phyloP scores from a whole-genome alignment of 192 early-diverging fungal genomes.

The Coemansia sp. region DNA sequence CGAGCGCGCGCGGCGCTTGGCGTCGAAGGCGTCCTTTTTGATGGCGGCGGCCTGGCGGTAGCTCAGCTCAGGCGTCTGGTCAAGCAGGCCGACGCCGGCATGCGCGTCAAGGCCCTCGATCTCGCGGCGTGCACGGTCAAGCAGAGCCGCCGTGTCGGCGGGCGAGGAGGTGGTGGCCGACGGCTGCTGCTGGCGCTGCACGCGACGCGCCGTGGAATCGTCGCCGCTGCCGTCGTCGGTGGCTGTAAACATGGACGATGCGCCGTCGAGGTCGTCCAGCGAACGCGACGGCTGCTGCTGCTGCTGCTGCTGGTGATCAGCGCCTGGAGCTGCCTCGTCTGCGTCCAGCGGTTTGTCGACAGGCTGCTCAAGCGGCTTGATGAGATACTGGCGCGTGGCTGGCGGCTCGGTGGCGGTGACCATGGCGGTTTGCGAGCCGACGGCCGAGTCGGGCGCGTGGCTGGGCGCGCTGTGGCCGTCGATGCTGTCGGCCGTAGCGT shows the following conservation, averaged over 20 bases:
- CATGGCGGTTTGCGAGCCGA: constrained; percentile 6
- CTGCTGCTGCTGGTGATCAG: not conserved
- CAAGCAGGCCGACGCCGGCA: constrained; percentile 45
- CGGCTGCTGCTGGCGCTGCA: not conserved
- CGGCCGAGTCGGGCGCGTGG: not conserved
- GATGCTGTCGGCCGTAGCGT: constrained; percentile 25
- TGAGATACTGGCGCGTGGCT: constrained; percentile 26
- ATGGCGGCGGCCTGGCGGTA: constrained; percentile 32
- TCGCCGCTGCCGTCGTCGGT: constrained; percentile 17
- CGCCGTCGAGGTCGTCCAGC: constrained; percentile 22
- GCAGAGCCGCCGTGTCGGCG: constrained; percentile 36
- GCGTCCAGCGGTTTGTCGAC: not conserved
- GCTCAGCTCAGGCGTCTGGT: constrained; percentile 47
- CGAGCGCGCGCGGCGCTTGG: constrained; percentile 33
- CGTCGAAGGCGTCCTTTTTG: constrained; percentile 18
- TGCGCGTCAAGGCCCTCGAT: constrained; percentile 47
- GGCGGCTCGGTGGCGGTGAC: not conserved
- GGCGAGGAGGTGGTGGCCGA: constrained; percentile 5
- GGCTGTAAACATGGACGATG: constrained; percentile 44
- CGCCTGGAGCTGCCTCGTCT: not conserved
- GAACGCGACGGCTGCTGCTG: constrained; percentile 1
- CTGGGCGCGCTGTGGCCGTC: constrained; percentile 10
- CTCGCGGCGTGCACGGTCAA: constrained; percentile 38
- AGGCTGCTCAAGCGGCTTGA: constrained; percentile 9
- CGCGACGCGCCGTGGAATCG: constrained; percentile 14